Base-by-base conservation (phyloP, 345 rosid species). In the Pistacia integerrima region DNA sequence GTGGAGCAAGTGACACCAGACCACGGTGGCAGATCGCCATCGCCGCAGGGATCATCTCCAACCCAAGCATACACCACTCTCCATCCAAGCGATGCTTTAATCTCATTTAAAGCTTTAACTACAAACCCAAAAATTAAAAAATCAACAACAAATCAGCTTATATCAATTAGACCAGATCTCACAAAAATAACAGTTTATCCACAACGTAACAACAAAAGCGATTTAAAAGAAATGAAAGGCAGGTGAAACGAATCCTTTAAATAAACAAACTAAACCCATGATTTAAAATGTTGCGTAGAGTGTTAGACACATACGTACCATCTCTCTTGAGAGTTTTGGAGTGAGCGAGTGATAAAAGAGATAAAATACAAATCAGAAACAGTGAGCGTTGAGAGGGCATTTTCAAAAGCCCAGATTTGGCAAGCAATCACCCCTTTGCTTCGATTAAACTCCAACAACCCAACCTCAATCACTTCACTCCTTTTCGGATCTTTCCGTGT, bases 41-140 rank as follows among this genome's bases (percentile, higher is more conserved):
- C 98, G 13, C 99, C 99, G 10, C 99, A 95, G 14, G 99, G 99
- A 81, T 95, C 99, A 16, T 95, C 99, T 63, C 99, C 99, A 6
- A 95, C 88, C 99, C 99, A 95, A 13, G 98, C 88, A 79, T 95
- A 95, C 22, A 93, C 97, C 51, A 95, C 98, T 79, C 97, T 88
- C 99, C 99, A 95, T 46, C 99, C 99, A 35, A 95, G 89, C 44
- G 98, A 95, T 33, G 99, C 93, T 86, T 95, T 95, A 30, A 95
- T 95, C 82, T 95, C 98, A 82, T 92, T 95, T 84, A 95, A 85
- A 58, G 99, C 99, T 88, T 95, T 95, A 79, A 93, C 98, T 95
- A 86, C 68, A 52, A 74, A 13, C 61, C 51, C 28, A 30, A 20
- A 49, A 0, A 72, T 11, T 3, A 64, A 71, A 52, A 3, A 11